Conservation (phyloP, 768 basidiomycete species). For the Amanita pseudoporphyria region DNA sequence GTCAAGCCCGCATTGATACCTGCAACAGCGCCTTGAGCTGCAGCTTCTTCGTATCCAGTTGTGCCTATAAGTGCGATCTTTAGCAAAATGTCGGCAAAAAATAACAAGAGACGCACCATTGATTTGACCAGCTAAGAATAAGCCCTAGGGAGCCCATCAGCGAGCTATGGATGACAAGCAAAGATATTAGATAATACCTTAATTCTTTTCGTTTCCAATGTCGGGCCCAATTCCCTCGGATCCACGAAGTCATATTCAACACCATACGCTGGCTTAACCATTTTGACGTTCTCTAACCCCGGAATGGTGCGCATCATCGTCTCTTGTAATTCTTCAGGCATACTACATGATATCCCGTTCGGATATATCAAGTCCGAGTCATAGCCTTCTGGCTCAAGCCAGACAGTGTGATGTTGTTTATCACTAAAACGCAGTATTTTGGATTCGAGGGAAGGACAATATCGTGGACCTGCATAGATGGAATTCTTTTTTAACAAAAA, state of each 20-base stretch:
- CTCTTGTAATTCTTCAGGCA: slow-evolving; percentile 82
- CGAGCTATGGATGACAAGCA: not conserved
- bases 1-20: slow-evolving; percentile 82
- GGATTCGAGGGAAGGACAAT: slow-evolving; percentile 86
- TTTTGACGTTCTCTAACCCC: slow-evolving; percentile 76
- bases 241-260: slow-evolving; percentile 92
- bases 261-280: slow-evolving; percentile 82
- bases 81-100: not conserved
- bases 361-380: slow-evolving; percentile 88
- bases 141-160: slow-evolving; percentile 34
- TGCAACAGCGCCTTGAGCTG: slow-evolving; percentile 81
- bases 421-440: slow-evolving; percentile 75
- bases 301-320: slow-evolving; percentile 76
- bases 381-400: slow-evolving; percentile 91
- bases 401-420: slow-evolving; percentile 63
- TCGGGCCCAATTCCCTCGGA: slow-evolving; percentile 69
- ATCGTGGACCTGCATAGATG: slow-evolving; percentile 58
- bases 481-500: not conserved
- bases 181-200: slow-evolving; percentile 27
- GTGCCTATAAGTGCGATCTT: slow-evolving; percentile 39
- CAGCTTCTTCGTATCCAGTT: slow-evolving; percentile 93
- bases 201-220: slow-evolving; percentile 81
- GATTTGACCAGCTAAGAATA: slow-evolving; percentile 87
- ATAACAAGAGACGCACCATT: slow-evolving; percentile 38
- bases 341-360: slow-evolving; percentile 80